phyloP scores from a whole-genome alignment of 2,329 filamentous ascomycete species.

The Ciborinia camelliae region DNA sequence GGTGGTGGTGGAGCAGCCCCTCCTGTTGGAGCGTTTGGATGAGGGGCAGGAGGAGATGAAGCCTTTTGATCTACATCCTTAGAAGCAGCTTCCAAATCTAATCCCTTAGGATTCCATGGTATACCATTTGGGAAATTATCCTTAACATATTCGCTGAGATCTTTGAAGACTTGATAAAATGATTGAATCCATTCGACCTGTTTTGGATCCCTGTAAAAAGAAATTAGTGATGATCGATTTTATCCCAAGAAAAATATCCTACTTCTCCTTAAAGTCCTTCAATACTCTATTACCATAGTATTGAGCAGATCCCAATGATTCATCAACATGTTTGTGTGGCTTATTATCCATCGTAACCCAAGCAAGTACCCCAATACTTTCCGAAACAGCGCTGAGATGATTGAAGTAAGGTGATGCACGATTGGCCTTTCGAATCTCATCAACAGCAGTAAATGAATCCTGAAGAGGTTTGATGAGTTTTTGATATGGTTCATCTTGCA shows the following conservation, averaged over 20 bases:
- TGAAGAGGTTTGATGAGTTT: constrained; percentile 85
- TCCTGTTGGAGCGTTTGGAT: constrained; percentile 40
- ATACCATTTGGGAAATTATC: constrained; percentile 76
- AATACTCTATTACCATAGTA: constrained; percentile 94
- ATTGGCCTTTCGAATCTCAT: constrained; percentile 78
- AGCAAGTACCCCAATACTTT: constrained; percentile 83
- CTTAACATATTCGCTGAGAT: constrained; percentile 79
- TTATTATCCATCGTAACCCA: constrained; percentile 86
- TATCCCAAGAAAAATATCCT: constrained; percentile 27
- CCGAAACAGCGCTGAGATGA: constrained; percentile 81
- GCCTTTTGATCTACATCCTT: constrained; percentile 58
- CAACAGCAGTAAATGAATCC: constrained; percentile 73
- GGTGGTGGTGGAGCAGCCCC: constrained; percentile 40
- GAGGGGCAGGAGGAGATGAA: constrained; percentile 55
- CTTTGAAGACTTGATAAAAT: constrained; percentile 88
- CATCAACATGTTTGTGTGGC: constrained; percentile 80
- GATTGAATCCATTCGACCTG: constrained; percentile 87
- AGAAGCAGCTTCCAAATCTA: constrained; percentile 65
- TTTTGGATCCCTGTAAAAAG: constrained; percentile 60
- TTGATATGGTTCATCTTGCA: constrained; percentile 59
- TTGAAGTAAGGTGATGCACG: constrained; percentile 71
- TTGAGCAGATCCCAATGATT: constrained; percentile 78
- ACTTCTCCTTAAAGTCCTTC: constrained; percentile 85
- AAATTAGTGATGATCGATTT: constrained; percentile 12
- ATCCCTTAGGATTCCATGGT: constrained; percentile 78